Evolutionary conservation across 2,329 filamentous ascomycete genomes (phyloP).

Genomic region (Tolypocladium tropicale): DNA sequence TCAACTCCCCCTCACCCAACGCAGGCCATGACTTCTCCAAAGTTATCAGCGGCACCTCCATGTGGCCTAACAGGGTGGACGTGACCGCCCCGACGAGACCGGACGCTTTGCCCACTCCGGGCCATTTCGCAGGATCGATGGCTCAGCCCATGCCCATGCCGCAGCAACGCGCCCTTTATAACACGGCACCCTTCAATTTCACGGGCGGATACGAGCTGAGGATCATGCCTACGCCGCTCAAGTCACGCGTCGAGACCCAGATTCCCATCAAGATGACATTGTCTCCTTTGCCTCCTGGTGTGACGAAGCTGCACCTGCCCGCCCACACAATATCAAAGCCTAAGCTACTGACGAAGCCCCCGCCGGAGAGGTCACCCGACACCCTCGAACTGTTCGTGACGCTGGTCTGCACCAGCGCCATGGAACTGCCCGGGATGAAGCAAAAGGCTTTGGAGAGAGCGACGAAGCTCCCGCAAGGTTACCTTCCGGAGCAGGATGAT

Average conservation of each 20-base stretch:
- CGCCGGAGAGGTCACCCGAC: conserved; percentile 55
- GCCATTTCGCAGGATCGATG: conserved; percentile 15
- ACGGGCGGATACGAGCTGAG: conserved; percentile 34
- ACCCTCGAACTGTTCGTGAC: conserved; percentile 71
- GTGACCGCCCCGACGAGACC: conserved; percentile 12
- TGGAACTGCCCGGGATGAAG: conserved; percentile 60
- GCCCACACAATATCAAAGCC: conserved; percentile 89
- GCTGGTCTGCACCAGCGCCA: conserved; percentile 86
- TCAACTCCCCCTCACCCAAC: conserved; percentile 37
- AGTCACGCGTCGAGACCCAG: conserved; percentile 93
- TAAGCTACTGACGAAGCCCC: conserved; percentile 71
- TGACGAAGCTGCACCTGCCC: conserved; percentile 76
- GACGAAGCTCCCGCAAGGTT: conserved; percentile 26
- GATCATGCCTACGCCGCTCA: conserved; percentile 59
- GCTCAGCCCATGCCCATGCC: conserved; percentile 17
- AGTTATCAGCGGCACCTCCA: conserved; percentile 16
- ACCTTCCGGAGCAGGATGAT: conserved; percentile 32
- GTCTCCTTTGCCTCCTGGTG: conserved; percentile 61
- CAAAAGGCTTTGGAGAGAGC: conserved; percentile 56
- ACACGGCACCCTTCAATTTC: conserved; percentile 17
- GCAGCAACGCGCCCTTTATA: conserved; percentile 17
- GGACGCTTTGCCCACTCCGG: conserved; percentile 12
- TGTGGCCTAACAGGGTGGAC: conserved; percentile 26
- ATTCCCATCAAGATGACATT: conserved; percentile 80
- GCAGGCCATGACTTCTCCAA: conserved; percentile 27